These are phyloP conservation scores for Thymus mandschuricus DNA, from an alignment of 257 asterid species.

Conservation along the genomic window DNA sequence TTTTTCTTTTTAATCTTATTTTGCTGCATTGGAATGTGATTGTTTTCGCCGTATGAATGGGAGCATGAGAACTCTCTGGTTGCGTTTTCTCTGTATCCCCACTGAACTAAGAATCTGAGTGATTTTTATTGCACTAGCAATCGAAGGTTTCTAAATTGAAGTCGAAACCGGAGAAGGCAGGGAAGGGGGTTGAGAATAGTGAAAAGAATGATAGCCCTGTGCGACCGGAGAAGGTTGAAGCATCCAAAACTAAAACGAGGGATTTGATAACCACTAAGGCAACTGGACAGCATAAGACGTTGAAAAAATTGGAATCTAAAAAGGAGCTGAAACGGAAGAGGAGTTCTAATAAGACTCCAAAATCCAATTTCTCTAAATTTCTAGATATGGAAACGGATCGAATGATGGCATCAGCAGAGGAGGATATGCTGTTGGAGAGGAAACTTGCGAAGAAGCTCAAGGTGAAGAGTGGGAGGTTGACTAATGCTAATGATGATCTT, in stretches of 20 bases:
- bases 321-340: conserved; percentile 45
- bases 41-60: background rate
- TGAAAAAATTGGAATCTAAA: conserved; percentile 27
- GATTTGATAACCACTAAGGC: conserved; percentile 21
- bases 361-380: conserved; percentile 53
- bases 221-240: conserved; percentile 30
- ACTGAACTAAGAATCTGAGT: conserved; percentile 9
- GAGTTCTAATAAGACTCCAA: conserved; percentile 32
- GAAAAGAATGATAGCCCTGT: conserved; percentile 8
- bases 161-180: conserved; percentile 19
- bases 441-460: conserved; percentile 83
- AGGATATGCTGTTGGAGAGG: conserved; percentile 65
- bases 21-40: background rate
- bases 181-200: conserved; percentile 30
- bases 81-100: background rate
- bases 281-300: conserved; percentile 22
- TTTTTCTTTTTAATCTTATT: background rate
- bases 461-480: conserved; percentile 66
- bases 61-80: background rate
- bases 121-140: conserved; percentile 35
- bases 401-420: conserved; percentile 41
- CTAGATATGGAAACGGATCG: conserved; percentile 64
- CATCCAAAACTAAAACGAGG: conserved; percentile 20
- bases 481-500: conserved; percentile 60
- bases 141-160: conserved; percentile 25